Evolutionary conservation across 352 stramenopile genomes (phyloP).

Genomic region (Labyrinthula sp.): DNA sequence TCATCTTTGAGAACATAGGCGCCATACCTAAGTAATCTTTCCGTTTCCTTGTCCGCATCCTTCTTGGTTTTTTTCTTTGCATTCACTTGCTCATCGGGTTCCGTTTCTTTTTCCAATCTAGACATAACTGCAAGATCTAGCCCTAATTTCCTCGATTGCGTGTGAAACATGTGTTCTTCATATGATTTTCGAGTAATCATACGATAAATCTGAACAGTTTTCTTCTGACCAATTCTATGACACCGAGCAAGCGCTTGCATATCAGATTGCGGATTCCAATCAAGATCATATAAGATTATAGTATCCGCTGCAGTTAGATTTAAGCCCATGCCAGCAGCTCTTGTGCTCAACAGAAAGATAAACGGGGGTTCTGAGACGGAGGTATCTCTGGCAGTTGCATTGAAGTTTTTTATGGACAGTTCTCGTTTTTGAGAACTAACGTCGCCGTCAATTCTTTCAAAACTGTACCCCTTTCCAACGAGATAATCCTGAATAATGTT

Average conservation of each 20-base stretch:
- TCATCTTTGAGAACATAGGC: slow-evolving; percentile 79
- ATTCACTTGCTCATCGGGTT: slow-evolving; percentile 7
- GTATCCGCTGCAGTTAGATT: slow-evolving; percentile 73
- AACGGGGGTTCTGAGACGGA: slow-evolving; percentile 38
- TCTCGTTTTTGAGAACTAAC: slow-evolving; percentile 87
- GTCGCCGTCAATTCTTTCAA: slow-evolving; percentile 90
- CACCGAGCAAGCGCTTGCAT: slow-evolving; percentile 66
- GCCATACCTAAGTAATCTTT: slow-evolving; percentile 68
- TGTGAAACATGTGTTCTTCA: slow-evolving; percentile 74
- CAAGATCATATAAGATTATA: slow-evolving; percentile 67
- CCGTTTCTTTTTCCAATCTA: slow-evolving; percentile 46
- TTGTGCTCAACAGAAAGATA: slow-evolving; percentile 90
- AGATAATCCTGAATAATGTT: slow-evolving; percentile 98
- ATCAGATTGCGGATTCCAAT: slow-evolving; percentile 92
- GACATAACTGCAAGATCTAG: slow-evolving; percentile 66
- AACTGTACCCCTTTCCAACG: slow-evolving; percentile 59
- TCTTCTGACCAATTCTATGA: slow-evolving; percentile 72
- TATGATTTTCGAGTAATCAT: slow-evolving; percentile 69
- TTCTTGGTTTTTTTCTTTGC: slow-evolving; percentile 38
- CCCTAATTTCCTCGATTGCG: slow-evolving; percentile 66
- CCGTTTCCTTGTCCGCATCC: slow-evolving; percentile 65
- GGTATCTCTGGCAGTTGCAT: slow-evolving; percentile 40
- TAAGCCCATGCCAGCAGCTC: slow-evolving; percentile 89
- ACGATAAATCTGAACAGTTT: slow-evolving; percentile 72
- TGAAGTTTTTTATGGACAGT: slow-evolving; percentile 68